phyloP scores from a whole-genome alignment of 208 protist genomes.

The Leishmania turanica region DNA sequence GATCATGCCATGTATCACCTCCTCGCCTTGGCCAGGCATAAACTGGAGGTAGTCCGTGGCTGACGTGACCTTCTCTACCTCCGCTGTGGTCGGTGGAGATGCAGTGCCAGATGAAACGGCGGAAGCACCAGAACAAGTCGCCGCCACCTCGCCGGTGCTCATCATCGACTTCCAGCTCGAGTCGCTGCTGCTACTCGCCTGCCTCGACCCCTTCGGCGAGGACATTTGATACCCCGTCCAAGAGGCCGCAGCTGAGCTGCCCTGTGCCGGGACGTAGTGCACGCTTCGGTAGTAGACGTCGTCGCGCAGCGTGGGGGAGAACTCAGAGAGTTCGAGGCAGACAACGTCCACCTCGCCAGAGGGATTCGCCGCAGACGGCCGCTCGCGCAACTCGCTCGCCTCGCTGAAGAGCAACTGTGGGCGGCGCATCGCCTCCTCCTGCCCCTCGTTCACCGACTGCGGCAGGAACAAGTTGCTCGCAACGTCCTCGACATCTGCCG shows the following conservation, averaged over 20 bases:
- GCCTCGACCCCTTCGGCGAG: not conserved
- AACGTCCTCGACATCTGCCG: slow-evolving; percentile 17
- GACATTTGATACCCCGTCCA: not conserved
- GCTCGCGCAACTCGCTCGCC: slow-evolving; percentile 58
- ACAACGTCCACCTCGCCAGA: slow-evolving; percentile 58
- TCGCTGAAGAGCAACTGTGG: slow-evolving; percentile 77
- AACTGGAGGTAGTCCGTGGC: slow-evolving; percentile 62
- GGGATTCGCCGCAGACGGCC: slow-evolving; percentile 25
- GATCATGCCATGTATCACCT: slow-evolving; percentile 81
- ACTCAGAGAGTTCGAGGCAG: slow-evolving; percentile 85
- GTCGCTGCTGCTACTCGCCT: not conserved
- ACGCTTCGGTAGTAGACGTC: slow-evolving; percentile 90
- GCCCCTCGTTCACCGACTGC: slow-evolving; percentile 37
- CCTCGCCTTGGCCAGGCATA: slow-evolving; percentile 65
- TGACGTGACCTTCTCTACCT: slow-evolving; percentile 9
- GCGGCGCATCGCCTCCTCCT: slow-evolving; percentile 71
- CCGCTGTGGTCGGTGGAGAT: not conserved
- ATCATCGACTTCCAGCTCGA: slow-evolving; percentile 17
- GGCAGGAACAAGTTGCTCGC: slow-evolving; percentile 32
- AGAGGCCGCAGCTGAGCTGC: not conserved
- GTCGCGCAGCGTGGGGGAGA: slow-evolving; percentile 57
- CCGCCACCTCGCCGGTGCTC: slow-evolving; percentile 7
- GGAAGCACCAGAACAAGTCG: not conserved
- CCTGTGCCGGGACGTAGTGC: slow-evolving; percentile 62
- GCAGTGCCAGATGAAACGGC: not conserved